phyloP scores from a whole-genome alignment of 1,284 basidiomycete species.

The Rhodotorula sp. region DNA sequence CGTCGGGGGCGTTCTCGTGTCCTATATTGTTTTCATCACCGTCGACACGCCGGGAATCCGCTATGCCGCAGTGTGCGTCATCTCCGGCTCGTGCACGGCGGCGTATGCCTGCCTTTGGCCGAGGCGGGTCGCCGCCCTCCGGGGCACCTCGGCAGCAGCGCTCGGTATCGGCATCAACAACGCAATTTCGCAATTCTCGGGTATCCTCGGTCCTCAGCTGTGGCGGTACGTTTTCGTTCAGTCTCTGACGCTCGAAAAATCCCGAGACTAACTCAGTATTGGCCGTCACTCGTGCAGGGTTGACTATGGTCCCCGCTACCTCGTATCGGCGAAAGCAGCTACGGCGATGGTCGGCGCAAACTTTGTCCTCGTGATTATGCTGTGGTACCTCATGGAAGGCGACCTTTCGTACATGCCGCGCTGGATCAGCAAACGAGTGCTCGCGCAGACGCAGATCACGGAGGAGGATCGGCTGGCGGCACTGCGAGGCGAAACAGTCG shows the following conservation, averaged over 20 bases:
- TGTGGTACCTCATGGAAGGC: constrained; percentile 25
- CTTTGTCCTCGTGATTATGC: not conserved
- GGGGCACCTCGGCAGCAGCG: constrained; percentile 14
- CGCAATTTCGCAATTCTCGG: constrained; percentile 16
- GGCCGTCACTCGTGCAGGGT: not conserved
- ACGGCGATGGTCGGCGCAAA: not conserved
- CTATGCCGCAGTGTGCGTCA: constrained; percentile 16
- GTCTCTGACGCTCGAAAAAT: too few relatives aligned
- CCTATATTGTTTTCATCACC: constrained; percentile 6
- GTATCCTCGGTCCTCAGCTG: constrained; percentile 17
- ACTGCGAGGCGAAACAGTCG: constrained; percentile 10
- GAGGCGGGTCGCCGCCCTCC: constrained; percentile 17
- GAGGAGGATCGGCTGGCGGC: constrained; percentile 7
- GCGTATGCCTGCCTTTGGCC: constrained; percentile 29
- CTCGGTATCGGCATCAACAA: constrained; percentile 25
- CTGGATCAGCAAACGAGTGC: constrained; percentile 9
- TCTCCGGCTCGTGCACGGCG: not conserved
- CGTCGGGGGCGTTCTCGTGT: constrained; percentile 10
- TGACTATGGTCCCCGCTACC: constrained; percentile 7
- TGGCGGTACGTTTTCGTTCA: not conserved
- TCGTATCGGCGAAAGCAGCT: not conserved
- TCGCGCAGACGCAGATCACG: constrained; percentile 20
- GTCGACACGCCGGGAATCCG: constrained; percentile 7
- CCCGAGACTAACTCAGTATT: not conserved
- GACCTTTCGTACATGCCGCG: constrained; percentile 4